Evolutionary conservation across 352 stramenopile species (phyloP).

Genomic region (Pythium vanterpoolii): DNA sequence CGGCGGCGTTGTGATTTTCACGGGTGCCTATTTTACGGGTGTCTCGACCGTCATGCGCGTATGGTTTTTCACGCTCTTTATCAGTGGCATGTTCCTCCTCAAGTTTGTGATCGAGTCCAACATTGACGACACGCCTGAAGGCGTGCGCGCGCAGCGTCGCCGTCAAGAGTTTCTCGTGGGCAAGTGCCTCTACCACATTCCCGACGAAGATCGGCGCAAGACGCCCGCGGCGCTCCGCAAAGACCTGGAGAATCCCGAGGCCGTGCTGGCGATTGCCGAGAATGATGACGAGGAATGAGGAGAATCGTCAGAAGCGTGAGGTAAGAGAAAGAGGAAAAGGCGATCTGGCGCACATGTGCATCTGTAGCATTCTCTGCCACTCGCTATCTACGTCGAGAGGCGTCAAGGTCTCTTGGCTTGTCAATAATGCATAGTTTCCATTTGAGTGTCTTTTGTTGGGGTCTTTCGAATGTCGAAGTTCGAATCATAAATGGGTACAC

Average conservation of each 20-base stretch:
- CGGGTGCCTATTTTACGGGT: constrained; percentile 73
- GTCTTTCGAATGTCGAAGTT: too few relatives aligned
- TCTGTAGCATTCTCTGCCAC: background rate
- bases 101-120: constrained; percentile 73
- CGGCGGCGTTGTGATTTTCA: constrained; percentile 91
- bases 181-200: constrained; percentile 84
- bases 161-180: constrained; percentile 83
- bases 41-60: constrained; percentile 48
- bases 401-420: background rate
- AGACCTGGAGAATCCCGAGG: constrained; percentile 34
- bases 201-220: constrained; percentile 51
- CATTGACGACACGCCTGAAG: constrained; percentile 72
- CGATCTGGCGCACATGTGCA: too few relatives aligned
- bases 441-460: background rate
- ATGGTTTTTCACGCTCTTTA: constrained; percentile 83
- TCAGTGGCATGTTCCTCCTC: constrained; percentile 79
- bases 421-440: background rate
- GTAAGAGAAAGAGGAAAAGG: too few relatives aligned
- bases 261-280: constrained; percentile 54
- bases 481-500: constrained; percentile 5
- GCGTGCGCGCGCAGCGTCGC: constrained; percentile 68
- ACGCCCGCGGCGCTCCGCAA: constrained; percentile 14
- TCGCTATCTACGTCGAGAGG: background rate
- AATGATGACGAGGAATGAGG: constrained; percentile 36
- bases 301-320: too few relatives aligned